Conservation (phyloP, 768 basidiomycete genomes). For the Tylopilus sp. region DNA sequence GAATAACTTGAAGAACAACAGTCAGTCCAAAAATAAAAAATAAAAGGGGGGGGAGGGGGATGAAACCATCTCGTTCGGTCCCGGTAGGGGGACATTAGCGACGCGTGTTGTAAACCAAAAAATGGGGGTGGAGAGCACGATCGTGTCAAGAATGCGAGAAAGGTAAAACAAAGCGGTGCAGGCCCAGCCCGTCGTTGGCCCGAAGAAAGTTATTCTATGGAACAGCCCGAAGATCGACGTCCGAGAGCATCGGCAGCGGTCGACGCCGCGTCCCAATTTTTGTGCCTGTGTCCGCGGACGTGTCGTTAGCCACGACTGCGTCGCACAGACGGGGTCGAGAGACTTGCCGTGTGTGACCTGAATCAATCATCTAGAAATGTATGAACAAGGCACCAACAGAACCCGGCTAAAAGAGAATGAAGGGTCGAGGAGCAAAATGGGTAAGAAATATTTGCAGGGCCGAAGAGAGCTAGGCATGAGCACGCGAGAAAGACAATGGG, state of each 20-base stretch:
- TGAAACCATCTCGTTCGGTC: not conserved
- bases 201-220: not conserved
- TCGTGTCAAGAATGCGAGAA: not conserved
- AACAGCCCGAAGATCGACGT: not conserved
- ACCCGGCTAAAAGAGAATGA: slow-evolving; percentile 8
- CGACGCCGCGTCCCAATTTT: slow-evolving; percentile 4
- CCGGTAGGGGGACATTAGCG: not conserved
- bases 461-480: not conserved
- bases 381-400: slow-evolving; percentile 25
- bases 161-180: not conserved
- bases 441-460: slow-evolving; percentile 2
- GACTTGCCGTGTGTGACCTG: slow-evolving; percentile 9
- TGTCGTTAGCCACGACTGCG: not conserved
- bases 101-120: not conserved
- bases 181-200: slow-evolving; percentile 22
- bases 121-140: not conserved
- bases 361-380: slow-evolving; percentile 23
- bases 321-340: too few relatives aligned
- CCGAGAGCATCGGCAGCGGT: slow-evolving; percentile 5
- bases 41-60: too few relatives aligned
- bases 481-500: not conserved
- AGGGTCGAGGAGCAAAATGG: not conserved
- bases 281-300: not conserved
- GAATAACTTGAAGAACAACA: too few relatives aligned
- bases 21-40: not conserved